Evolutionary conservation across 2,329 filamentous ascomycete genomes (phyloP).

Genomic region (Cytospora piceicola): DNA sequence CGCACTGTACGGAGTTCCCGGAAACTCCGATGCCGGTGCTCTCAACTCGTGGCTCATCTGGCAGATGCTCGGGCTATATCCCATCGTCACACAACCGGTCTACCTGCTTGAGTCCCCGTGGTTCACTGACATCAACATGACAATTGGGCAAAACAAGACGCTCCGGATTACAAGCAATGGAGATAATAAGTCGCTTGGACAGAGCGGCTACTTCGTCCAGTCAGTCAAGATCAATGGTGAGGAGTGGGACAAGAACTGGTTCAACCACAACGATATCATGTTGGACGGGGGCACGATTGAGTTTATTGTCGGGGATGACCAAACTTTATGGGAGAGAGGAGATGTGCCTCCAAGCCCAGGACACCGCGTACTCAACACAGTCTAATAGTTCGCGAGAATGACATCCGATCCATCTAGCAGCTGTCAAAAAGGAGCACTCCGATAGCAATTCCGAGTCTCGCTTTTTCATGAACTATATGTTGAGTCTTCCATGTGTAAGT

Average conservation of each 20-base stretch:
- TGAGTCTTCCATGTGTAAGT: too few species aligned
- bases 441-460: neutral
- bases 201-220: constrained; percentile 55
- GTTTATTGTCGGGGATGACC: constrained; percentile 49
- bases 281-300: constrained; percentile 50
- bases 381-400: neutral
- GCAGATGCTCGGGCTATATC: constrained; percentile 72
- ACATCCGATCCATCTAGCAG: neutral
- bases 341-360: constrained; percentile 54
- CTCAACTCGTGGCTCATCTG: constrained; percentile 71
- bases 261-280: constrained; percentile 55
- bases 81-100: constrained; percentile 69
- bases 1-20: constrained; percentile 63
- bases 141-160: constrained; percentile 49
- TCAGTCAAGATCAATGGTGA: constrained; percentile 56
- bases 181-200: constrained; percentile 37
- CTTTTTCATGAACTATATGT: neutral
- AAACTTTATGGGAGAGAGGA: constrained; percentile 51
- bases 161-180: constrained; percentile 52
- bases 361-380: neutral
- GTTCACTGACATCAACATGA: constrained; percentile 64
- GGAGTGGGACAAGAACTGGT: constrained; percentile 57
- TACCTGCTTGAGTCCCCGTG: constrained; percentile 72
- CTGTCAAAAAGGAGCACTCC: neutral
- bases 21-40: constrained; percentile 72